phyloP scores from a whole-genome alignment of 257 asterid genomes.

The Solanum dulcamara region DNA sequence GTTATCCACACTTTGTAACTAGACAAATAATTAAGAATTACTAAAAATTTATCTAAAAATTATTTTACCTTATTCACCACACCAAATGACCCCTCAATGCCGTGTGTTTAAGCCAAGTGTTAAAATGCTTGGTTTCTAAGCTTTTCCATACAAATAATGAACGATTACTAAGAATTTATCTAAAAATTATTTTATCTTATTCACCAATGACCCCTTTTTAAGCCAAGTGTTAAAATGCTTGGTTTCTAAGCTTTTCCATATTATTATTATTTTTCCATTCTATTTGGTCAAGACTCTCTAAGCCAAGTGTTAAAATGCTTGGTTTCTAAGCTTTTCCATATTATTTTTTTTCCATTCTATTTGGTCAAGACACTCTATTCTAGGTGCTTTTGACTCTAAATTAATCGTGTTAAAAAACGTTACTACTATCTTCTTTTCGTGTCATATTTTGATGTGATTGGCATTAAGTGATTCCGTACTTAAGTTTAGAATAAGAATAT shows the following conservation, averaged over 20 bases:
- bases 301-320: slow-evolving; percentile 9
- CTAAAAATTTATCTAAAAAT: too few species aligned
- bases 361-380: neutral
- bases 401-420: neutral
- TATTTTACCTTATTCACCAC: too few species aligned
- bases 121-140: too few species aligned
- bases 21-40: too few species aligned
- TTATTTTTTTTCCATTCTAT: neutral
- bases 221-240: too few species aligned
- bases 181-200: too few species aligned
- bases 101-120: slow-evolving; percentile 20
- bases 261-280: neutral
- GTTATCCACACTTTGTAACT: too few species aligned
- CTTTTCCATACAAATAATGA: too few species aligned
- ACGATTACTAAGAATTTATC: too few species aligned
- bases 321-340: neutral
- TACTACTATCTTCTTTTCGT: neutral
- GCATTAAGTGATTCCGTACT: neutral
- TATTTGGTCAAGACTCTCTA: neutral
- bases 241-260: too few species aligned
- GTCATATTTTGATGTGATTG: neutral
- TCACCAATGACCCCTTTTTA: too few species aligned
- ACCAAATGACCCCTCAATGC: too few species aligned
- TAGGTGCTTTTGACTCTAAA: neutral
- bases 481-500: neutral